Base-by-base conservation (phyloP, 768 basidiomycete species). In the Suillus brevipes region DNA sequence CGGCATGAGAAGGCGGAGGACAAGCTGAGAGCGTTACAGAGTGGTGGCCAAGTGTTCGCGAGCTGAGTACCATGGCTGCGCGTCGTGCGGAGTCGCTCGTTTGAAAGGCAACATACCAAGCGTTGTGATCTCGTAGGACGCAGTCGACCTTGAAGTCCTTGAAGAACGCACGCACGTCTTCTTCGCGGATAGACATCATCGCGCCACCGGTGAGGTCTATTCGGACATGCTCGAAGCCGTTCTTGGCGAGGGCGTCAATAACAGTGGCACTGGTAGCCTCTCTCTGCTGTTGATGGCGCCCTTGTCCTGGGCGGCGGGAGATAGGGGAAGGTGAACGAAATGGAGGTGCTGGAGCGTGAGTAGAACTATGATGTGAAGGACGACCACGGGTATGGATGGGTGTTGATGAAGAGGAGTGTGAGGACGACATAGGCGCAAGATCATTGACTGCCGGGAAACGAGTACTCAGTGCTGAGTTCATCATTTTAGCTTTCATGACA, bases 21-120 rank as follows among this genome's bases (percentile, higher is more conserved):
- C 75, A 69, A 9, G 86, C 81, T 13, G 83, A 82, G 31, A 91
- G 77, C 16, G 80, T 82, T 23, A 91, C 87, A 23, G 85, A 76
- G 66, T 87, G 87, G 68, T 87, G 84, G 1, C 82, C 84, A 4
- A 92, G 82, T 64, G 80, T 85, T 47, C 83, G 85, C 6, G 78
- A 77, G 65, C 78, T 79, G 42, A 95, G 83, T 4, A 92, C 87
- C 68, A 85, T 84, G 10, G 83, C 82, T 0, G 93, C 91, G 4
- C 89, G 82, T 7, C 87, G 81, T 0, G 95, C 95, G 0, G 84
- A 74, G 62, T 85, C 85, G 2, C 80, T 72, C 5, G 86, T 84
- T 23, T 79, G 72, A 74, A 97, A 98, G 4, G 94, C 91, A 67
- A 95, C 84, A 72, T 95, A 96, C 82, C 92, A 90, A 12, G 88